Percentiles rank a stretch among this genome's conserved stretches.
These are phyloP conservation scores for Boletus rubroflammeus DNA, from an alignment of 768 basidiomycete species.

Conservation along the genomic window DNA sequence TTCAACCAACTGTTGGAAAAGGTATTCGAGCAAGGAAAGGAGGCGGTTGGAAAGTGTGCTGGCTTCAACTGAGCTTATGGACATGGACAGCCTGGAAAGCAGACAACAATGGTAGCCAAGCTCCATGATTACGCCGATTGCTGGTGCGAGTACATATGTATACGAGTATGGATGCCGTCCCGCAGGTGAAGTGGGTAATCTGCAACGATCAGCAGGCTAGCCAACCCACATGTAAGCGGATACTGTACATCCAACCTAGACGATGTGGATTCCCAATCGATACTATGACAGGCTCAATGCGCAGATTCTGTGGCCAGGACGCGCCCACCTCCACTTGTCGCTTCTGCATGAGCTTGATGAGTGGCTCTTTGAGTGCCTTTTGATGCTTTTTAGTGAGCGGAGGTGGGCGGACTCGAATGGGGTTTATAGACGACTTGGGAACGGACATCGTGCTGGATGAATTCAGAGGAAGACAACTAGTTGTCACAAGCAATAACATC, in stretches of 20 bases:
- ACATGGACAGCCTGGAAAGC: not conserved
- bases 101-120: too few species aligned
- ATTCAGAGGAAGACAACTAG: not conserved
- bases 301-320: slow-evolving; percentile 46
- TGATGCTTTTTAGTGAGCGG: slow-evolving; percentile 32
- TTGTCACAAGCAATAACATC: not conserved
- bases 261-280: too few species aligned
- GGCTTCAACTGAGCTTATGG: not conserved
- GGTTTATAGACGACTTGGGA: slow-evolving; percentile 30
- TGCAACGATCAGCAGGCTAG: not conserved
- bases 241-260: slow-evolving; percentile 1
- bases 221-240: not conserved
- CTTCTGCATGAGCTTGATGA: slow-evolving; percentile 42
- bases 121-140: not conserved
- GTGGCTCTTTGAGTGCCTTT: slow-evolving; percentile 28
- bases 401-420: slow-evolving; percentile 22
- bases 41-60: not conserved
- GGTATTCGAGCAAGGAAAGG: slow-evolving; percentile 50
- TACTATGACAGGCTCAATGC: slow-evolving; percentile 47
- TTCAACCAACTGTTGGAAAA: slow-evolving; percentile 59
- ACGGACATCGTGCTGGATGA: slow-evolving; percentile 19
- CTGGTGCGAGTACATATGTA: not conserved
- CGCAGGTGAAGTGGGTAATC: not conserved
- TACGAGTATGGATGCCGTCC: too few species aligned
- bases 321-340: slow-evolving; percentile 37